Percentiles rank a stretch among this genome's conserved stretches.
Conservation (phyloP, 2,329 filamentous ascomycete species). For the Aciculosporium take region DNA sequence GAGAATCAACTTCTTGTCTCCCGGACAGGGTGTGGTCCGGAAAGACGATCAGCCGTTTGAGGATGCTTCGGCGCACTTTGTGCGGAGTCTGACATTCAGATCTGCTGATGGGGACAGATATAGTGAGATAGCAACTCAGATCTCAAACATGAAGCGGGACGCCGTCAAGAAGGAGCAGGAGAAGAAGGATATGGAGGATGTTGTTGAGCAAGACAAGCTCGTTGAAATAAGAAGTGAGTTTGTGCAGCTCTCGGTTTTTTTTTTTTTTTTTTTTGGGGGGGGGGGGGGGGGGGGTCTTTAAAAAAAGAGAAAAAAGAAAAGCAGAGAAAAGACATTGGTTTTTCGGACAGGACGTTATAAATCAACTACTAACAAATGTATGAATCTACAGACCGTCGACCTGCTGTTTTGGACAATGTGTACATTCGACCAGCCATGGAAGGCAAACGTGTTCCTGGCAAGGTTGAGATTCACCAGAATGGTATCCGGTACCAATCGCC, state of each 20-base stretch:
- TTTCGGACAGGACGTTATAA: too few species aligned
- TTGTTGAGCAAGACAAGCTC: slow-evolving; percentile 96
- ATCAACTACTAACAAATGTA: background rate
- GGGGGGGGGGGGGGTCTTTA: too few species aligned
- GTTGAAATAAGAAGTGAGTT: slow-evolving; percentile 76
- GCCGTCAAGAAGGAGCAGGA: slow-evolving; percentile 86
- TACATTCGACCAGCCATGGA: slow-evolving; percentile 93
- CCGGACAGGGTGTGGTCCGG: slow-evolving; percentile 88
- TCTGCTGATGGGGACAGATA: slow-evolving; percentile 82
- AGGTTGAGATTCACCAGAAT: slow-evolving; percentile 96
- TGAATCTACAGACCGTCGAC: slow-evolving; percentile 55
- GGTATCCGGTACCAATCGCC: slow-evolving; percentile 90
- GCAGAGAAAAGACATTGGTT: too few species aligned
- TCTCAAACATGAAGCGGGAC: slow-evolving; percentile 91
- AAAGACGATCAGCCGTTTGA: slow-evolving; percentile 98
- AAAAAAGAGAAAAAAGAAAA: too few species aligned
- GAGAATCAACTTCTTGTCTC: slow-evolving; percentile 92
- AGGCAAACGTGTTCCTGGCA: slow-evolving; percentile 89
- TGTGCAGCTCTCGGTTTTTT: too few species aligned
- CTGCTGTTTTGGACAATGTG: slow-evolving; percentile 80
- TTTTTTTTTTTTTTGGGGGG: background rate
- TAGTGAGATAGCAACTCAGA: slow-evolving; percentile 80
- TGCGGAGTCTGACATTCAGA: slow-evolving; percentile 87
- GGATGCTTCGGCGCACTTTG: slow-evolving; percentile 88
- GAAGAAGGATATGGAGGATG: slow-evolving; percentile 99